Evolutionary conservation across 495 filamentous ascomycete species (phyloP).

Genomic region (Aspergillus heteromorphus): DNA sequence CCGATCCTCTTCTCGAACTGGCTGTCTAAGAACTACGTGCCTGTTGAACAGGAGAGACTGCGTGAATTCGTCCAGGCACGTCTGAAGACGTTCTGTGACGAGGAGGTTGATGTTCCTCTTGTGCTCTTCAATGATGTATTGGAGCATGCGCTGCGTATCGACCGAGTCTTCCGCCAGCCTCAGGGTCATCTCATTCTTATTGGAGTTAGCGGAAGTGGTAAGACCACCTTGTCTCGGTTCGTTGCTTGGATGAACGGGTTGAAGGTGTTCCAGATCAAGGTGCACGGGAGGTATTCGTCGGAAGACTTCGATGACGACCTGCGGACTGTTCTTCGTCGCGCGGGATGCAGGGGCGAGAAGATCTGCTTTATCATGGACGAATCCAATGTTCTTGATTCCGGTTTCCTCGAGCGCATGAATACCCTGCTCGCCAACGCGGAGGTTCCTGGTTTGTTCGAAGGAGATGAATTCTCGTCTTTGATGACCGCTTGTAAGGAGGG

Average conservation of each 20-base stretch:
- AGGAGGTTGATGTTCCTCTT: constrained; percentile 96
- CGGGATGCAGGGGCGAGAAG: constrained; percentile 97
- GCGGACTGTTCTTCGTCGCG: constrained; percentile 84
- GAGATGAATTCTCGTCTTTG: constrained; percentile 88
- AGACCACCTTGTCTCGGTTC: constrained; percentile 95
- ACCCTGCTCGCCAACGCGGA: constrained; percentile 96
- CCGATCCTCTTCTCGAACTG: constrained; percentile 98
- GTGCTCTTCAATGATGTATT: constrained; percentile 98
- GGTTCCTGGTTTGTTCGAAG: constrained; percentile 96
- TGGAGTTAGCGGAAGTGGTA: constrained; percentile 95
- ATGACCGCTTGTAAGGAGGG: constrained; percentile 99
- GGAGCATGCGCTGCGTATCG: constrained; percentile 95
- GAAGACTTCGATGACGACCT: constrained; percentile 99
- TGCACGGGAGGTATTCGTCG: constrained; percentile 95
- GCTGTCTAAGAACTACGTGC: constrained; percentile 98
- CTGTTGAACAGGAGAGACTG: constrained; percentile 88
- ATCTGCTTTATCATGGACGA: constrained; percentile 99
- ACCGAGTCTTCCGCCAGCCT: constrained; percentile 96
- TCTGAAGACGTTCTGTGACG: constrained; percentile 96
- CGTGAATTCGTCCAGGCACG: constrained; percentile 97
- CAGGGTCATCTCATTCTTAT: constrained; percentile 98
- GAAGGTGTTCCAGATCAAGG: constrained; percentile 99
- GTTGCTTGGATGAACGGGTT: constrained; percentile 99
- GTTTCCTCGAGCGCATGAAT: constrained; percentile 98
- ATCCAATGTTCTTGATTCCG: constrained; percentile 95